Conservation (phyloP, 108 stramenopile species). For the Skeletonema grethae region DNA sequence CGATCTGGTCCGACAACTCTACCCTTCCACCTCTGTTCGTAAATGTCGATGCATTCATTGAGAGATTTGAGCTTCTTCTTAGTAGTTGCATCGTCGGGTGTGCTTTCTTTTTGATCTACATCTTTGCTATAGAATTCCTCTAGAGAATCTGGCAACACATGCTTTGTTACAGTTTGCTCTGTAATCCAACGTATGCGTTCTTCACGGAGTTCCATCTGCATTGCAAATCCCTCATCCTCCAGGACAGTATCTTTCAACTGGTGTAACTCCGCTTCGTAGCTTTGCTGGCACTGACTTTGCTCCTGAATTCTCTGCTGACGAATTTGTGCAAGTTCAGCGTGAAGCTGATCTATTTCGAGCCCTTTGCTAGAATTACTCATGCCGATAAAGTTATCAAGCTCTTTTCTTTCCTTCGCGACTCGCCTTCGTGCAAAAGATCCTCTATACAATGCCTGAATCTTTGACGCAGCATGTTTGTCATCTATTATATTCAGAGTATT, state of each 20-base stretch:
- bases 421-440: slow-evolving; percentile 43
- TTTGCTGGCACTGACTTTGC: slow-evolving; percentile 73
- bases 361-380: slow-evolving; percentile 48
- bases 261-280: slow-evolving; percentile 66
- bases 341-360: slow-evolving; percentile 39
- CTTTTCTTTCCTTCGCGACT: slow-evolving; percentile 29
- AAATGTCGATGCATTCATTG: slow-evolving; percentile 36
- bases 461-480: slow-evolving; percentile 35
- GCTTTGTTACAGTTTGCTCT: slow-evolving; percentile 55
- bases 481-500: not conserved
- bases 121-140: slow-evolving; percentile 60
- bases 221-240: slow-evolving; percentile 82
- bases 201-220: slow-evolving; percentile 69
- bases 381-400: slow-evolving; percentile 67
- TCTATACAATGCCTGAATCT: slow-evolving; percentile 65
- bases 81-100: not conserved
- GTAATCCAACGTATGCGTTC: slow-evolving; percentile 83
- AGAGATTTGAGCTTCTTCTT: slow-evolving; percentile 49
- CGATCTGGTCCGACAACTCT: slow-evolving; percentile 73
- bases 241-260: slow-evolving; percentile 70
- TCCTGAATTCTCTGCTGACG: slow-evolving; percentile 70
- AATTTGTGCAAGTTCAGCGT: slow-evolving; percentile 55
- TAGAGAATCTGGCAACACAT: slow-evolving; percentile 64
- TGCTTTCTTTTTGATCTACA: not conserved
- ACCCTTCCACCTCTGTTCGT: slow-evolving; percentile 63